Conservation (phyloP, 2,329 filamentous ascomycete species). For the Pseudocercospora pini-densiflorae region DNA sequence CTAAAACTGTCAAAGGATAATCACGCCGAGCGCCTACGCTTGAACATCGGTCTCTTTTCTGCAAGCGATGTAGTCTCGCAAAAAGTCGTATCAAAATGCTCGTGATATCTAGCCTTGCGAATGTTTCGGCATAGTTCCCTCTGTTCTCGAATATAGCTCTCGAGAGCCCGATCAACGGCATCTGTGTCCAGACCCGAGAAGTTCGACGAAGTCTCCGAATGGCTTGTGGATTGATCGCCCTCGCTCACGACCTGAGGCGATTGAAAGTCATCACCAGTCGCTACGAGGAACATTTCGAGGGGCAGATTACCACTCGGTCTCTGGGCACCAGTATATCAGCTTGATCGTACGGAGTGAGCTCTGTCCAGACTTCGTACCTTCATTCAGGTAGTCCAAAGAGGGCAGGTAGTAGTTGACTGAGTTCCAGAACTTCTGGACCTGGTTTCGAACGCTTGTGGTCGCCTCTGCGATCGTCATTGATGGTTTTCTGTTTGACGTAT, state of each 20-base stretch:
- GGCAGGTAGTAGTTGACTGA: conserved; percentile 1
- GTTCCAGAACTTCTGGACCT: not conserved
- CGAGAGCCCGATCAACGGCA: not conserved
- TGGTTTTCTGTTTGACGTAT: too few species aligned
- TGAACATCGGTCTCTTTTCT: not conserved
- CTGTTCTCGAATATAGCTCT: not conserved
- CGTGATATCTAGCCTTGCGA: not conserved
- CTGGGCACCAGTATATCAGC: not conserved
- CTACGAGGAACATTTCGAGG: not conserved
- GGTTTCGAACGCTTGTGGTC: not conserved
- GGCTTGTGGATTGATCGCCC: not conserved
- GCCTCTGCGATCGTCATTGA: conserved; percentile 3
- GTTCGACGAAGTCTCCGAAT: not conserved
- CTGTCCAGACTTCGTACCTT: not conserved
- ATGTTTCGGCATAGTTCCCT: not conserved
- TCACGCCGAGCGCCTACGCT: not conserved
- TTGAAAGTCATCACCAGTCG: not conserved
- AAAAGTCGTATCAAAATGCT: too few species aligned
- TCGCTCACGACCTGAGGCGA: not conserved
- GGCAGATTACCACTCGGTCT: not conserved
- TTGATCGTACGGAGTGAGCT: not conserved
- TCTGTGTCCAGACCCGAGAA: not conserved
- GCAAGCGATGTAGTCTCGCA: not conserved
- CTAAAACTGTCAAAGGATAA: not conserved
- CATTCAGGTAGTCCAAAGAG: not conserved